Base-by-base conservation (phyloP, 1,284 basidiomycete species). In the Filobasidium uniguttulatum region DNA sequence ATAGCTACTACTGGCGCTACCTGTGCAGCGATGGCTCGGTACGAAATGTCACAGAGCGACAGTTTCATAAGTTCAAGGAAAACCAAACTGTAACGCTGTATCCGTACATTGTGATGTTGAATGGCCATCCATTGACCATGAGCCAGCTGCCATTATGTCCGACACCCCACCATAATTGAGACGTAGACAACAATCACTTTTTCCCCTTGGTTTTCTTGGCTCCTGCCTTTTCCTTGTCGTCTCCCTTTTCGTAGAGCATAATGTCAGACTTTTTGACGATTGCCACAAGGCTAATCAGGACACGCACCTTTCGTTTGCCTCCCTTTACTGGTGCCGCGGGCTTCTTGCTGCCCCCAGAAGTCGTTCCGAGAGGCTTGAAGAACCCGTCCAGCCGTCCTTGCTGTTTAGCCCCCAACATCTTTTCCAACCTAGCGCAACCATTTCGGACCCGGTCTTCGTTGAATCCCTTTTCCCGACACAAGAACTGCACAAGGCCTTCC, bases 331-430 rank as follows among this genome's bases (percentile, higher is more conserved):
- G 55, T 2, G 48, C 40, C 22, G 51, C 55, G 15, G 53, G 55
- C 37, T 53, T 7, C 40, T 57, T 54, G 64, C 63, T 15, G 43
- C 62, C 63, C 7, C 65, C 62, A 7, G 62, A 67, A 43, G 72
- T 70, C 38, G 38, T 44, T 14, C 50, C 57, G 75, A 80, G 62
- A 64, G 73, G 72, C 59, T 81, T 80, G 70, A 98, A 98, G 71
- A 97, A 98, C 0, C 89, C 86, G 60, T 98, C 94, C 7, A 98
- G 73, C 9, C 93, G 81, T 7, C 93, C 91, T 71, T 98, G 94
- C 61, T 97, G 93, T 64, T 97, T 98, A 35, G 82, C 79, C 46
- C 80, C 82, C 43, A 97, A 73, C 65, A 81, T 85, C 62, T 89
- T 93, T 43, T 80, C 71, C 28, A 99, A 76, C 63, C 96, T 96